Evolutionary conservation across 352 stramenopile genomes (phyloP), one percentile per base, ranked within the genome.

Genomic region (Globisporangium paddicum): DNA sequence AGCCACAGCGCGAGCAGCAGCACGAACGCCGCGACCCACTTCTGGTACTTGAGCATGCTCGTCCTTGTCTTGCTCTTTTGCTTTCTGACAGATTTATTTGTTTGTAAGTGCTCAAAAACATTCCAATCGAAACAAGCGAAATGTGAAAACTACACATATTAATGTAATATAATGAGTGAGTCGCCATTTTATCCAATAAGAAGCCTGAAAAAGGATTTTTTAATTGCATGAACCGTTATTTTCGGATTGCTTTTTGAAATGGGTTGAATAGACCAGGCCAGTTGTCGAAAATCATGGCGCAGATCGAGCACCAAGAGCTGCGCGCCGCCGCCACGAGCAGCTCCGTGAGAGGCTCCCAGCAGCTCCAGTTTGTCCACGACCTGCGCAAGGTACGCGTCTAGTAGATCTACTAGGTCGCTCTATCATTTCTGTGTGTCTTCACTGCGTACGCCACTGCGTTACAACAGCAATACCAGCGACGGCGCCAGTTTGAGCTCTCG

Each of bases 31-130:
- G 37, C 55, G 34, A 90, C 64, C 78, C 81, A 89, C 69, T 82
- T 87, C 66, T 89, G 81, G 71, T 89, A 90, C 73, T 89, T 90
- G 50, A 90, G 79, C 77, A 89, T 90, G 7, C 11, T 14, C 35
- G 23, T 32, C 23, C 21, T 55, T 7, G 26, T 50, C 25, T 45
- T 49, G 35, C 16, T 32, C 38, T 32, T 35, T 48, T 38, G 38
- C 10, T 34, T 14, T 57, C 32, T 32, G 18, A 2, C 21, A 16
- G n/a, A n/a, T n/a, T n/a, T n/a, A n/a, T n/a, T n/a, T n/a, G n/a
- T n/a, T n/a, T n/a, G n/a, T n/a, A n/a, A n/a, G n/a, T n/a, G n/a
- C n/a, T n/a, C n/a, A n/a, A n/a, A n/a, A n/a, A n/a, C n/a, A n/a
- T n/a, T n/a, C n/a, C n/a, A n/a, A n/a, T n/a, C n/a, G n/a, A n/a